Base-by-base conservation (phyloP, 345 rosid genomes). In the Clausena lansium region DNA sequence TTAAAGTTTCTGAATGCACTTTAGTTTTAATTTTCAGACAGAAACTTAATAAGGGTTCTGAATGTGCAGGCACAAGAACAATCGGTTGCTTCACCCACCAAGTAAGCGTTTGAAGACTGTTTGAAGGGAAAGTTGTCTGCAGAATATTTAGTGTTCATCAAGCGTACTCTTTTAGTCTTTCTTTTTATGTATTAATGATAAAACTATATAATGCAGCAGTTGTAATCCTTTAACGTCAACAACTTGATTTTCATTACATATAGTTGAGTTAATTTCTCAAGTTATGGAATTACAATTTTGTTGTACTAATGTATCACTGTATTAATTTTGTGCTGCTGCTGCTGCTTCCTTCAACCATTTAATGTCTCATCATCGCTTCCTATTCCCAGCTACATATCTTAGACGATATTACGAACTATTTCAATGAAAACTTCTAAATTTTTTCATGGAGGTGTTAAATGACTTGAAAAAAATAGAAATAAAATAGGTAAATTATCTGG, bases 41-140 rank as follows among this genome's bases (percentile, higher is more conserved):
- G 15, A 62, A 6, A 32, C 39, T 32, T 63, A 6, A 66, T 6
- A 10, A 22, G 20, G 9, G 1, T 61, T 24, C 17, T 36, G 24
- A 36, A 71, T 78, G 36, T 71, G 79, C 77, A 82, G 79, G 79
- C 76, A 17, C 74, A 74, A 15, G 79, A 75, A 11, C 74, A 74
- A 22, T 33, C n/a, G 66, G 67, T 15, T 11, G 77, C 57, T 59
- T 39, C 72, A 24, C 61, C 81, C 72, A 24, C 61, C 81, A 20
- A 57, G 55, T 67, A 39, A 70, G 32, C 73, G 61, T 67, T 3
- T 22, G 80, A 67, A 79, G 70, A 33, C 63, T 33, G 11, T 32
- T 7, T 78, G 70, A 66, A 82, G 54, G 30, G 70, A 75, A 20
- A 24, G 30, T 47, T 50, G 59, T 52, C 27, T 25, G 11, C 22